Evolutionary conservation across 352 stramenopile species (phyloP).

Genomic region (Globisporangium spiculum): DNA sequence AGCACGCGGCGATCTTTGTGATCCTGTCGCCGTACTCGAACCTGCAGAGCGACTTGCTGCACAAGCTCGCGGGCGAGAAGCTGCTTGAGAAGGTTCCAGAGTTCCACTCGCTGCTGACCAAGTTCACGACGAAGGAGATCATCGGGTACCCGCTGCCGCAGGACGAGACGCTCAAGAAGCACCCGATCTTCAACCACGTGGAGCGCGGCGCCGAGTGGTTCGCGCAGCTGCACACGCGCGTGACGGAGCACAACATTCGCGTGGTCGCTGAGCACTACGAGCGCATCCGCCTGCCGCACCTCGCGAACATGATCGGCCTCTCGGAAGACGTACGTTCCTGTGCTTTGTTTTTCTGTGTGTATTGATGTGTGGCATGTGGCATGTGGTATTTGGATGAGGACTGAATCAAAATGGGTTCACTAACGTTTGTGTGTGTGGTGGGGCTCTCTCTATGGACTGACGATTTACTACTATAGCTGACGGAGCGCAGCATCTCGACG

Average conservation of each 20-base stretch:
- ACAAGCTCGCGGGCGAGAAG: conserved; percentile 64
- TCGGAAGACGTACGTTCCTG: conserved; percentile 69
- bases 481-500: conserved; percentile 76
- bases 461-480: conserved; percentile 33
- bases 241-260: conserved; percentile 98
- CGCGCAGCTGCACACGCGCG: conserved; percentile 87
- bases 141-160: conserved; percentile 93
- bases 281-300: conserved; percentile 90
- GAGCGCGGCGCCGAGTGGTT: conserved; percentile 83
- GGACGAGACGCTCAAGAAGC: conserved; percentile 77
- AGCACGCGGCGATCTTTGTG: conserved; percentile 78
- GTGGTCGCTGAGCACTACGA: conserved; percentile 94
- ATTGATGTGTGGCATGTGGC: neutral
- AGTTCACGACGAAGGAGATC: conserved; percentile 97
- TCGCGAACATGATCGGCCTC: conserved; percentile 94
- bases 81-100: conserved; percentile 59
- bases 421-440: neutral
- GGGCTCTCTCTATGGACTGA: neutral
- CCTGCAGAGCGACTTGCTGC: conserved; percentile 73
- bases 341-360: neutral
- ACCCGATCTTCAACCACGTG: conserved; percentile 81
- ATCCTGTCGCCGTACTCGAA: conserved; percentile 76
- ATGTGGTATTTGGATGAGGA: neutral
- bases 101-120: conserved; percentile 63
- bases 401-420: neutral